phyloP scores from a whole-genome alignment of 805 yeast genomes.

The Pichia kluyveri region DNA sequence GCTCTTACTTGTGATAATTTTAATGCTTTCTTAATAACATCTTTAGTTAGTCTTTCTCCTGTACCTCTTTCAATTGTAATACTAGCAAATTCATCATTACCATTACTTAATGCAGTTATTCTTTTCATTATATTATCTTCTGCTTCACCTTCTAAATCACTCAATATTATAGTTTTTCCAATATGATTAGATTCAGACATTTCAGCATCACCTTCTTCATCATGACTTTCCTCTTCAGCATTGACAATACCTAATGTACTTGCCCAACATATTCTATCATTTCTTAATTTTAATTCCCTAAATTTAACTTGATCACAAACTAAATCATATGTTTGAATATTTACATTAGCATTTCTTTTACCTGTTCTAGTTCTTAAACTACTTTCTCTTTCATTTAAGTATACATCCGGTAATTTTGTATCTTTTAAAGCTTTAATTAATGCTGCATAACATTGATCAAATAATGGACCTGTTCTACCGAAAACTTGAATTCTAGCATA shows the following conservation, averaged over 20 bases:
- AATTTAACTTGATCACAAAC: slow-evolving; percentile 43
- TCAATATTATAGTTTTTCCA: slow-evolving; percentile 36
- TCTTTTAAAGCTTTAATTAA: slow-evolving; percentile 52
- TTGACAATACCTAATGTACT: slow-evolving; percentile 54
- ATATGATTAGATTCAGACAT: slow-evolving; percentile 19
- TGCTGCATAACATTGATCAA: slow-evolving; percentile 68
- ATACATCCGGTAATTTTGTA: slow-evolving; percentile 58
- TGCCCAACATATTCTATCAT: slow-evolving; percentile 32
- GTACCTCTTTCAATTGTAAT: slow-evolving; percentile 42
- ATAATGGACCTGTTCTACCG: slow-evolving; percentile 73
- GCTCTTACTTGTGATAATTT: slow-evolving; percentile 41
- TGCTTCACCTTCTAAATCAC: slow-evolving; percentile 79
- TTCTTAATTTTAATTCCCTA: slow-evolving; percentile 31
- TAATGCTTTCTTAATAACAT: slow-evolving; percentile 39
- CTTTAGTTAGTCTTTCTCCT: slow-evolving; percentile 35
- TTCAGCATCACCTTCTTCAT: slow-evolving; percentile 22
- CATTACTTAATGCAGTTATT: slow-evolving; percentile 33
- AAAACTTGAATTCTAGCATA: slow-evolving; percentile 70
- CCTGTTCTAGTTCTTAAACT: slow-evolving; percentile 9
- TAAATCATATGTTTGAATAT: slow-evolving; percentile 39
- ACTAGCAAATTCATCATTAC: slow-evolving; percentile 29
- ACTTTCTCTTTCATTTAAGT: slow-evolving; percentile 49
- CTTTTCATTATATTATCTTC: slow-evolving; percentile 62
- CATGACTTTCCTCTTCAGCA: slow-evolving; percentile 26
- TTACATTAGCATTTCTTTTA: slow-evolving; percentile 27